phyloP scores from a whole-genome alignment of 2,329 filamentous ascomycete species.

The Diplodia sapinea region DNA sequence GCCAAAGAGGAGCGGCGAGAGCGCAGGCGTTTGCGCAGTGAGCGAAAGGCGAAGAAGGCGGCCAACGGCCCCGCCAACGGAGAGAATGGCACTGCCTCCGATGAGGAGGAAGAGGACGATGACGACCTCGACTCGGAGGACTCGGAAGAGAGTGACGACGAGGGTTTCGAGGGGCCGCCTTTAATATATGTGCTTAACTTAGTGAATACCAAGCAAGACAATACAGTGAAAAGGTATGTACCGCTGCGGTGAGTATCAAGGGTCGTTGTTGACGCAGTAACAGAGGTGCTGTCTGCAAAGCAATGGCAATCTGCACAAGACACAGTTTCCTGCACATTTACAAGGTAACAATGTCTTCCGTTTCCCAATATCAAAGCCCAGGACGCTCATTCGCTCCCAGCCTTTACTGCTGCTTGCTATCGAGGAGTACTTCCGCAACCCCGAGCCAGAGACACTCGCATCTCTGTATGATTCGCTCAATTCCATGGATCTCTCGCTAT shows the following conservation, averaged over 20 bases:
- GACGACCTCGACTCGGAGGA: slow-evolving; percentile 60
- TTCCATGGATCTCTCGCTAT: slow-evolving; percentile 91
- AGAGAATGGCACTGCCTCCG: slow-evolving; percentile 51
- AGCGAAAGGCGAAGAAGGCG: slow-evolving; percentile 51
- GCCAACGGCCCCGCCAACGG: slow-evolving; percentile 51
- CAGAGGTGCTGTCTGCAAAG: slow-evolving; percentile 92
- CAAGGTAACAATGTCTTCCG: slow-evolving; percentile 64
- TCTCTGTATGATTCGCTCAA: slow-evolving; percentile 93
- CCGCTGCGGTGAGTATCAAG: slow-evolving; percentile 32
- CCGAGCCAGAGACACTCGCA: slow-evolving; percentile 83
- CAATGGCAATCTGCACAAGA: slow-evolving; percentile 97
- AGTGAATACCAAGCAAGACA: slow-evolving; percentile 98
- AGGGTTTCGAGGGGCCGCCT: slow-evolving; percentile 78
- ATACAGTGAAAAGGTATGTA: slow-evolving; percentile 74
- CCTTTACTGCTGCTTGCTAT: slow-evolving; percentile 87
- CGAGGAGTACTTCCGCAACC: slow-evolving; percentile 95
- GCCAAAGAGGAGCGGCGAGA: slow-evolving; percentile 63
- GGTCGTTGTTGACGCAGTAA: slow-evolving; percentile 3
- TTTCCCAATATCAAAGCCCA: slow-evolving; percentile 9
- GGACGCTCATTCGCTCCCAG: slow-evolving; percentile 51
- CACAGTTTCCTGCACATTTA: slow-evolving; percentile 99
- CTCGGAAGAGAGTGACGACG: slow-evolving; percentile 58
- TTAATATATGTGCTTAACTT: slow-evolving; percentile 96
- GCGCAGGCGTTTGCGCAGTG: slow-evolving; percentile 60
- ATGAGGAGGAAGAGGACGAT: slow-evolving; percentile 55